A percentile compares a stretch with the other conserved stretches of the same genome.
These are phyloP conservation scores for Apiospora malaysiana DNA, from an alignment of 2,329 filamentous ascomycete species.

Conservation along the genomic window DNA sequence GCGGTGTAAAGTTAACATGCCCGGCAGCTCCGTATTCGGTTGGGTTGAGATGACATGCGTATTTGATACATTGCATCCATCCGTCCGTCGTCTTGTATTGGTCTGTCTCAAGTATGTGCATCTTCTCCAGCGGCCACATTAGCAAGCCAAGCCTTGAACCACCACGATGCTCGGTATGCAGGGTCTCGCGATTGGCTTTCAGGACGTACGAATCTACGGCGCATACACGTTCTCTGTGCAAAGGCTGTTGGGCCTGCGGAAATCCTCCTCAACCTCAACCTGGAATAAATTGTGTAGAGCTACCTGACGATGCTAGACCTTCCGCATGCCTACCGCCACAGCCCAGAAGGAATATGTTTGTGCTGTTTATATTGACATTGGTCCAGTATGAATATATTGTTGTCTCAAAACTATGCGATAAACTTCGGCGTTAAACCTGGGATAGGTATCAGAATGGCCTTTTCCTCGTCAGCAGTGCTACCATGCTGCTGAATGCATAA, in stretches of 20 bases:
- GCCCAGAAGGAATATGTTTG: background rate
- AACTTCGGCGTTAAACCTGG: background rate
- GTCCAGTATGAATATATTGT: background rate
- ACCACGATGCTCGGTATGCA: slow-evolving; percentile 5
- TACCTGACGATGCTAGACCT: background rate
- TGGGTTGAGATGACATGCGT: background rate
- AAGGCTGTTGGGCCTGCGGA: slow-evolving; percentile 11
- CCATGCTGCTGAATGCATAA: background rate
- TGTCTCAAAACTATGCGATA: background rate
- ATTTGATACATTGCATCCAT: background rate
- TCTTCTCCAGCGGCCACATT: background rate
- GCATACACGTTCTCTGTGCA: background rate
- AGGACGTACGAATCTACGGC: background rate
- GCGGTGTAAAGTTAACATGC: background rate
- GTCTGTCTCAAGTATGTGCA: background rate
- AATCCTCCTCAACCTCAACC: background rate
- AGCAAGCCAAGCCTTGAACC: background rate
- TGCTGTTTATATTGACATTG: background rate
- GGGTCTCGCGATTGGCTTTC: slow-evolving; percentile 1
- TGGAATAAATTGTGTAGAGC: background rate
- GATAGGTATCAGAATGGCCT: background rate
- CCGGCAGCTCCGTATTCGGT: background rate
- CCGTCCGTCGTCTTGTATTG: background rate
- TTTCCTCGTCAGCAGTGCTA: background rate
- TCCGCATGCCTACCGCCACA: background rate